A percentile compares a stretch with the other conserved stretches of the same genome.
phyloP scores from a whole-genome alignment of 2,329 filamentous ascomycete species.

The Microsporum audouinii region DNA sequence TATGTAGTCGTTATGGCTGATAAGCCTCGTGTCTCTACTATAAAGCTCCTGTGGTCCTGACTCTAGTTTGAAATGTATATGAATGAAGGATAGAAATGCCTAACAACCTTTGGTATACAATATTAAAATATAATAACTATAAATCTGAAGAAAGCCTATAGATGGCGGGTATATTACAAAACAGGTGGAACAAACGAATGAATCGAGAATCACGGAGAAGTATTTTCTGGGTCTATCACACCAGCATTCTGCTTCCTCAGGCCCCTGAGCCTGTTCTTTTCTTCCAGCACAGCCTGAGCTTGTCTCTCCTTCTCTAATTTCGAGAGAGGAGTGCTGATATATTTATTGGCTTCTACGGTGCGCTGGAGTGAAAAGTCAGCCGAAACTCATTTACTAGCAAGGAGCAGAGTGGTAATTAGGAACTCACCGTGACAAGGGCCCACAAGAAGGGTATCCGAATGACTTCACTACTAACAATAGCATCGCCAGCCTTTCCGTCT shows the following conservation, averaged over 20 bases:
- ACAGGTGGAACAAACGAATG: not conserved
- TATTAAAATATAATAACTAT: not conserved
- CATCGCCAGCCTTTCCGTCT: conserved; percentile 9
- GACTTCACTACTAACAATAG: conserved; percentile 20
- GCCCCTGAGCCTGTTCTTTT: conserved; percentile 9
- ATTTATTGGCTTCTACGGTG: conserved; percentile 19
- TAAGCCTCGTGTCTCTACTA: too few species aligned
- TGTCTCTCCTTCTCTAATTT: conserved; percentile 15
- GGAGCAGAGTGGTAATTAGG: not conserved
- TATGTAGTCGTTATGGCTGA: too few species aligned
- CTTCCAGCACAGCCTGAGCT: conserved; percentile 11
- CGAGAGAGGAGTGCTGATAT: conserved; percentile 16
- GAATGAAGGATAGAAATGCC: not conserved
- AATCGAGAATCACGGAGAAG: not conserved
- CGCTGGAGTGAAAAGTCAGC: conserved; percentile 12
- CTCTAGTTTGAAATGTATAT: not conserved
- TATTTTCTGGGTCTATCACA: not conserved
- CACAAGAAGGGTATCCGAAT: conserved; percentile 24
- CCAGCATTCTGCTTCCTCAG: not conserved
- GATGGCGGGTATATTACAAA: not conserved
- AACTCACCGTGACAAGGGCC: conserved; percentile 22
- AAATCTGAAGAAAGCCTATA: not conserved
- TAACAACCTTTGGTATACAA: not conserved
- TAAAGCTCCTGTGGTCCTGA: too few species aligned
- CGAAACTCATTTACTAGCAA: not conserved